These are phyloP conservation scores for Silene vulgaris DNA, from an alignment of 179 eudicot genomes.

Conservation along the genomic window DNA sequence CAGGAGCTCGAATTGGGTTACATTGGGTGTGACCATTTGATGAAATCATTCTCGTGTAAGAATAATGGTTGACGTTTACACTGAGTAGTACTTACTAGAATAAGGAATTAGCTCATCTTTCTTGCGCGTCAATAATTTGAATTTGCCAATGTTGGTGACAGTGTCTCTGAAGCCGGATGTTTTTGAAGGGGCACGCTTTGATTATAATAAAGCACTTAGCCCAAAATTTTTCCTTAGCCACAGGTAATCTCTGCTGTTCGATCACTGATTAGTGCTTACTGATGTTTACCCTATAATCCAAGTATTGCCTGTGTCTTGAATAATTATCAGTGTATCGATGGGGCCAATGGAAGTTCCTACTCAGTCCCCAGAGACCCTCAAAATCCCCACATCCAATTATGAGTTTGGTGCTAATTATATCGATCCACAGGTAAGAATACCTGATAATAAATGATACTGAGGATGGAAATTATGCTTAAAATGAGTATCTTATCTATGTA, in stretches of 20 bases:
- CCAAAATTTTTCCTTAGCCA: conserved; percentile 85
- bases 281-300: background rate
- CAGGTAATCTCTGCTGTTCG: conserved; percentile 42
- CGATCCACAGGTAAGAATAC: conserved; percentile 59
- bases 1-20: no score
- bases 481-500: background rate
- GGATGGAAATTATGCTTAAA: background rate
- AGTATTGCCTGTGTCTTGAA: conserved; percentile 7
- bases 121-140: background rate
- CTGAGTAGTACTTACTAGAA: background rate
- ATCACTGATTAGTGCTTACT: background rate
- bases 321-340: conserved; percentile 59
- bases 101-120: background rate
- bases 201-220: conserved; percentile 78
- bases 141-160: conserved; percentile 30
- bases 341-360: conserved; percentile 89
- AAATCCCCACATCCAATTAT: conserved; percentile 82
- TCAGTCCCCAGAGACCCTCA: conserved; percentile 72
- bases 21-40: no score
- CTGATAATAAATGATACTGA: background rate
- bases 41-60: no score
- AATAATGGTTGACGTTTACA: background rate
- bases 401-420: conserved; percentile 92
- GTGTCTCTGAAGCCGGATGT: conserved; percentile 94
- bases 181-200: conserved; percentile 93